Evolutionary conservation across 768 basidiomycete genomes (phyloP).

Genomic region (Auriculariales sp.): DNA sequence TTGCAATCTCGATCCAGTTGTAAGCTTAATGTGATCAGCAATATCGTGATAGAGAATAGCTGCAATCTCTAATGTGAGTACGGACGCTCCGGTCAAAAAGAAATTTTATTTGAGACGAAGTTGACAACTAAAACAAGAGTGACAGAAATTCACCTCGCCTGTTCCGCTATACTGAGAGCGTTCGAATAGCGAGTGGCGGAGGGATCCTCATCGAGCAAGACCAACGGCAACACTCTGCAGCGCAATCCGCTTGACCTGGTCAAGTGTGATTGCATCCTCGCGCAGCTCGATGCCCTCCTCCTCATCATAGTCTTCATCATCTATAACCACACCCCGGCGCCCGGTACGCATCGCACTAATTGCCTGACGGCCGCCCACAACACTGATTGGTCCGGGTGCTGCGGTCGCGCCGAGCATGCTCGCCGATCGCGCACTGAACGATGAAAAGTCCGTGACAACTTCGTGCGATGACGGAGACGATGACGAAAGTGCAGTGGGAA

Average conservation of each 20-base stretch:
- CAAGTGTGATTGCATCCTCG: conserved; percentile 79
- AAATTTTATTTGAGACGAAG: too few relatives aligned
- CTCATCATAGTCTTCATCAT: conserved; percentile 47
- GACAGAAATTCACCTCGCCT: too few relatives aligned
- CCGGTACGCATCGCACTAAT: conserved; percentile 60
- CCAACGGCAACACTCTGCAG: conserved; percentile 85
- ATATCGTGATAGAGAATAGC: too few relatives aligned
- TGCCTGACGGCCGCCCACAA: conserved; percentile 67
- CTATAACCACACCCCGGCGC: conserved; percentile 44
- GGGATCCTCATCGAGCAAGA: conserved; percentile 42
- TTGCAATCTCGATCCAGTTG: too few relatives aligned
- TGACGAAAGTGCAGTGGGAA: conserved; percentile 12
- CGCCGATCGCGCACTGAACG: conserved; percentile 64
- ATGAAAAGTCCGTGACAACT: conserved; percentile 76
- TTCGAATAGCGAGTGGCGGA: too few relatives aligned
- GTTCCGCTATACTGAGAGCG: too few relatives aligned
- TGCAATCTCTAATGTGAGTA: too few relatives aligned
- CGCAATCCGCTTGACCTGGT: conserved; percentile 80
- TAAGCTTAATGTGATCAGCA: too few relatives aligned
- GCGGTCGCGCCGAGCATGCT: conserved; percentile 81
- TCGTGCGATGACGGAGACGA: conserved; percentile 69
- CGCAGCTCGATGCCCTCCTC: conserved; percentile 55
- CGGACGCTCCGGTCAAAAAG: too few relatives aligned
- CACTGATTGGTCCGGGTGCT: conserved; percentile 64
- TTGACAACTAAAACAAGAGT: too few relatives aligned